Evolutionary conservation across 805 yeast species (phyloP), one percentile per base, ranked within the genome.

Genomic region (Starmerella cellae): DNA sequence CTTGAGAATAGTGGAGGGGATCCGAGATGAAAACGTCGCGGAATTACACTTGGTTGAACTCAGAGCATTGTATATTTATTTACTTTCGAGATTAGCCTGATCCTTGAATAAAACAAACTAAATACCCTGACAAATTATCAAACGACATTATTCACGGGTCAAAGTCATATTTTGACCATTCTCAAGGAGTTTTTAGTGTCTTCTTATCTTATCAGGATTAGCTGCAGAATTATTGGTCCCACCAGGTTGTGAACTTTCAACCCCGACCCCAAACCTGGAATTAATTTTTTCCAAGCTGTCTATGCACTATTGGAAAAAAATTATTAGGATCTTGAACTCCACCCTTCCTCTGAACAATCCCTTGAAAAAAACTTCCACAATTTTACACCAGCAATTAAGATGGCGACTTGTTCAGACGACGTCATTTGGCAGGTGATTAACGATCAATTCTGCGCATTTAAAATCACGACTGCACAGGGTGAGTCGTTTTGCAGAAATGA

Each of bases 361-460:
- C 23, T 33, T 8, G 9, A 5, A 10, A 8, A 33, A 33, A 33
- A 20, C 5, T 20, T 16, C 8, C n/a, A 16, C 18, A 19, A 33
- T 8, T 22, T 33, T 17, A 33, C 37, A 14, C 14, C 21, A 6
- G 14, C n/a, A 6, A 14, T 5, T 5, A 6, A 34, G 33, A 51
- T 51, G 55, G 46, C 55, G 6, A 28, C 51, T 13, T 46, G 49
- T 34, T 74, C 82, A 34, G 82, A 77, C 67, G 80, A 88, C 73
- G 79, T 91, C 53, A 83, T 91, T 57, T 91, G 99, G 99, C 93
- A 83, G 67, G 91, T 88, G 47, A 83, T 91, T 55, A 85, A 87
- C 66, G 85, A 83, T 60, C 88, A 84, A 60, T 91, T 88, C 59
- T 91, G 98, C 68, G 82, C 98, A 19, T 91, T 81, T 68, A 88